Conservation (phyloP, 257 asterid genomes). For the Ajuga chamaepitys region DNA sequence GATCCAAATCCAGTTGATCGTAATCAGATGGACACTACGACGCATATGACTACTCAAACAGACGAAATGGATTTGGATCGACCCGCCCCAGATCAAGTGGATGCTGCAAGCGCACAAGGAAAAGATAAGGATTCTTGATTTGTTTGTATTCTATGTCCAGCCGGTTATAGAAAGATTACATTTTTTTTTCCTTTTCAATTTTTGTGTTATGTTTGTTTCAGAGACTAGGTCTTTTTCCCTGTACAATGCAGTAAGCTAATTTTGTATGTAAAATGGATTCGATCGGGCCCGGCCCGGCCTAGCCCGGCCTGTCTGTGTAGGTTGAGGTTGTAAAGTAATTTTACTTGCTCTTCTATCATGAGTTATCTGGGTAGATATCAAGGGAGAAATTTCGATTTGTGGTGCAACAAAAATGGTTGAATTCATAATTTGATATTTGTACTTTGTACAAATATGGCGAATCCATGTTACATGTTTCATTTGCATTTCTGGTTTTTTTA, state of each 20-base stretch:
- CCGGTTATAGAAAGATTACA: background rate
- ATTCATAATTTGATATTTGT: too few relatives aligned
- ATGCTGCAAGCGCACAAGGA: conserved; percentile 8
- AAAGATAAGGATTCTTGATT: conserved; percentile 18
- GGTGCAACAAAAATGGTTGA: too few relatives aligned
- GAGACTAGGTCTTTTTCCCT: conserved; percentile 13
- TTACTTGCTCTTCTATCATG: background rate
- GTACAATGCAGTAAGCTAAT: conserved; percentile 14
- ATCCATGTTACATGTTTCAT: too few relatives aligned
- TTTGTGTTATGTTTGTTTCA: background rate
- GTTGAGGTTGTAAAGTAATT: conserved; percentile 18
- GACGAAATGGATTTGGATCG: conserved; percentile 37
- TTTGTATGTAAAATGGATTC: conserved; percentile 19
- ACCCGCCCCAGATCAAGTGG: conserved; percentile 17
- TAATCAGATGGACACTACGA: conserved; percentile 22
- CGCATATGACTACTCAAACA: conserved; percentile 17
- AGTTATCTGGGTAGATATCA: background rate
- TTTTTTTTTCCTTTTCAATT: too few relatives aligned
- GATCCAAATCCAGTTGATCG: conserved; percentile 19
- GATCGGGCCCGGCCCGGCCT: background rate
- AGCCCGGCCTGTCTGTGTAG: background rate
- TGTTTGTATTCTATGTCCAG: background rate
- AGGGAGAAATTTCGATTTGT: too few relatives aligned
- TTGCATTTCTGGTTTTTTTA: too few relatives aligned
- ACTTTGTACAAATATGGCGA: too few relatives aligned